Conservation (phyloP, 768 basidiomycete genomes). For the Trametes sanguinea region DNA sequence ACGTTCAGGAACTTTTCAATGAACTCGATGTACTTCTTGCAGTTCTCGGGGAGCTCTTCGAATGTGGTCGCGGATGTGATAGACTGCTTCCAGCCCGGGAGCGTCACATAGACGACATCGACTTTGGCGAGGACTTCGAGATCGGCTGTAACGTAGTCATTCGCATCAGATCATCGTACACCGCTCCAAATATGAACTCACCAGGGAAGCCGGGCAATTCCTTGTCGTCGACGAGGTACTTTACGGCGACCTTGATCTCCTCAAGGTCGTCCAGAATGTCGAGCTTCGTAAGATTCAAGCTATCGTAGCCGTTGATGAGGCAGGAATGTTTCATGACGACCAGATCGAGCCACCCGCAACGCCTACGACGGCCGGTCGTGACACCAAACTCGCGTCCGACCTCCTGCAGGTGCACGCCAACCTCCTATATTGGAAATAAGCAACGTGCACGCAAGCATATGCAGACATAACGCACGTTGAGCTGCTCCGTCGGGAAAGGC, state of each 20-base stretch:
- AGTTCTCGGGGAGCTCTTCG: constrained; percentile 79
- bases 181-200: constrained; percentile 37
- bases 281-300: constrained; percentile 93
- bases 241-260: constrained; percentile 87
- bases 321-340: constrained; percentile 92
- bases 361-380: constrained; percentile 89
- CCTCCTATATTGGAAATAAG: constrained; percentile 47
- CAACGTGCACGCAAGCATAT: background rate
- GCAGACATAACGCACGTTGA: constrained; percentile 59
- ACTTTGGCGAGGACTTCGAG: constrained; percentile 77
- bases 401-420: constrained; percentile 89
- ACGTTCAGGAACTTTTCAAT: constrained; percentile 76
- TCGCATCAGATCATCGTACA: background rate
- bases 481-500: constrained; percentile 95
- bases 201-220: constrained; percentile 87
- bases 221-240: constrained; percentile 76
- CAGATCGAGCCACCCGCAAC: constrained; percentile 97
- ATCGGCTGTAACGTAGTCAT: constrained; percentile 57
- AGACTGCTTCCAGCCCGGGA: constrained; percentile 88
- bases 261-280: constrained; percentile 84
- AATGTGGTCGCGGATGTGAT: constrained; percentile 67
- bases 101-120: constrained; percentile 82
- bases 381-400: constrained; percentile 90
- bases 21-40: constrained; percentile 83
- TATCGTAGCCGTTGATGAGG: constrained; percentile 94